A percentile compares a stretch with the other conserved stretches of the same genome.
Conservation (phyloP, 2,329 filamentous ascomycete genomes). For the Colletotrichum lentis region DNA sequence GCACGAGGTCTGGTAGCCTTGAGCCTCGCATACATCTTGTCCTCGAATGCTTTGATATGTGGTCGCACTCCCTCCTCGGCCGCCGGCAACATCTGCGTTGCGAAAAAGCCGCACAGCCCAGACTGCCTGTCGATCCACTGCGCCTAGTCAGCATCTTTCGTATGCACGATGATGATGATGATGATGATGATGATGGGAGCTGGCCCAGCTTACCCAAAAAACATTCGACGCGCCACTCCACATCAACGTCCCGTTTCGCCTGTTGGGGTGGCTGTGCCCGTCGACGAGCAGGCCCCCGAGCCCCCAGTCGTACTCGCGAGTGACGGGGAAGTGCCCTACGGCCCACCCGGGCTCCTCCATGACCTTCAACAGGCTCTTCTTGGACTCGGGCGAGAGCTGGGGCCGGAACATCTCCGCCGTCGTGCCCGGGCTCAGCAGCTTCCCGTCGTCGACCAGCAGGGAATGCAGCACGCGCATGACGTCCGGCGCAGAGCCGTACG, state of each 20-base stretch:
- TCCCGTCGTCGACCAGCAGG: conserved; percentile 58
- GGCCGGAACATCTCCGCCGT: conserved; percentile 57
- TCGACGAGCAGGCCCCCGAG: conserved; percentile 54
- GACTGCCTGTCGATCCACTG: conserved; percentile 48
- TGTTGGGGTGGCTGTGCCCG: conserved; percentile 47
- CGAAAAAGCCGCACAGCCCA: conserved; percentile 53
- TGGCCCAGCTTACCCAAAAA: conserved; percentile 53
- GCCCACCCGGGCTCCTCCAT: conserved; percentile 43
- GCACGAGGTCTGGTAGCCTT: neutral
- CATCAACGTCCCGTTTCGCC: conserved; percentile 50
- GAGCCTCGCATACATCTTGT: conserved; percentile 49
- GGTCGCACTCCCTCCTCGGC: conserved; percentile 49
- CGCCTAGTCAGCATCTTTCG: conserved; percentile 4
- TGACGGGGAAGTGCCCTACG: conserved; percentile 44
- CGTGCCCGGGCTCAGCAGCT: conserved; percentile 53
- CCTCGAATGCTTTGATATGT: conserved; percentile 50
- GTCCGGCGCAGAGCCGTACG: conserved; percentile 48
- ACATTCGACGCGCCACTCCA: conserved; percentile 59
- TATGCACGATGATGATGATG: too few relatives aligned
- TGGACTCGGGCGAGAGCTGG: conserved; percentile 48
- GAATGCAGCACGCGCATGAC: conserved; percentile 57
- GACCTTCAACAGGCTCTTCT: conserved; percentile 40
- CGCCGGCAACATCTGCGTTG: conserved; percentile 53
- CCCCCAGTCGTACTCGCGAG: conserved; percentile 52
- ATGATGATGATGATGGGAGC: too few relatives aligned